Base-by-base conservation (phyloP, 441 rosid genomes). In the Viola pubescens region DNA sequence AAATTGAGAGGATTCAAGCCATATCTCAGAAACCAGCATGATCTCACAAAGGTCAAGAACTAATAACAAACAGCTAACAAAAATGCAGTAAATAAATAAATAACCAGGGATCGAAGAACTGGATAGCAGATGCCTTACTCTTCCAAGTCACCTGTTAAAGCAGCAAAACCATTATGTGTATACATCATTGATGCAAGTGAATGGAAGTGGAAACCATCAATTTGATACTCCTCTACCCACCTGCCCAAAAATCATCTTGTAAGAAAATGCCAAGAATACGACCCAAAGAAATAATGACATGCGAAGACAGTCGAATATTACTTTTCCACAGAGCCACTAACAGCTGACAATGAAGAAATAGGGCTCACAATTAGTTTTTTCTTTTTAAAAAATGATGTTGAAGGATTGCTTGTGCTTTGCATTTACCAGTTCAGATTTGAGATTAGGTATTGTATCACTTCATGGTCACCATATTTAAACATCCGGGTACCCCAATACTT, bases 401-500 rank as follows among this genome's bases (percentile, higher is more conserved):
- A 49, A 61, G 56, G 47, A 72, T 41, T 45, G 56, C 38, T 45
- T 7, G 42, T 52, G n/a, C 39, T 62, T 56, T 64, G 56, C 49
- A 64, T 63, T 80, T 89, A 92, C 98, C 98, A 89, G 78, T 92
- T 89, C 69, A 92, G 71, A 81, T 92, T 92, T 45, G 98, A 89
- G 58, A 92, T 81, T 71, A 92, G 92, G 76, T 69, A 92, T 40
- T 89, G 96, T 54, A 92, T 77, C 60, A 92, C 97, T 74, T 92
- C 98, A 66, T 75, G 84, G 65, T 92, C 97, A 11, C 81, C 92
- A 59, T 92, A 92, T 74, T 88, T 92, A 81, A 82, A 92, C 97
- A 92, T 92, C 72, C 98, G 81, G 57, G 98, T 92, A 60, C 96
- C 98, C 98, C 98, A 92, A 75, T 79, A 76, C 66, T 86, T 92